Conservation (phyloP, 129 eudicot species). For the Chrysanthemum seticuspe region DNA sequence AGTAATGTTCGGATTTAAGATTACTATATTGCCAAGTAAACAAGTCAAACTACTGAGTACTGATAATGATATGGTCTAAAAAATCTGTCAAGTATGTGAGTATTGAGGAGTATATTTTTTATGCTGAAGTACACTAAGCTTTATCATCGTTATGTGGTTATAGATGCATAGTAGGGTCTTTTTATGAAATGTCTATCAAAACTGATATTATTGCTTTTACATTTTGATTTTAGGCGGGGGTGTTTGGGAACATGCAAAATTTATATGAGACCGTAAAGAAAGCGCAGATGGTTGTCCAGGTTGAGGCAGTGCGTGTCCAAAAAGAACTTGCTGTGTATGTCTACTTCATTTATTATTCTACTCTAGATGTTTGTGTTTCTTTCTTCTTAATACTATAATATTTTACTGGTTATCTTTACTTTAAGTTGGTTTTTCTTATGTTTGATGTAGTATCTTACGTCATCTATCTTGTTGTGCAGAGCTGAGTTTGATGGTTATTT, state of each 20-base stretch:
- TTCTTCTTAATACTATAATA: not conserved
- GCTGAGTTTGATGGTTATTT: constrained; percentile 97
- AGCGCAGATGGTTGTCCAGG: constrained; percentile 95
- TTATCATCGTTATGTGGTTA: not conserved
- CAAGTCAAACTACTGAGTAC: not conserved
- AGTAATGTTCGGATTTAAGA: not conserved
- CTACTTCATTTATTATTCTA: not conserved
- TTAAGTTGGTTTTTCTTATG: not conserved
- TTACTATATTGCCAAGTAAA: not conserved
- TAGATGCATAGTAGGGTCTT: constrained; percentile 9
- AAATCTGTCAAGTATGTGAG: no score
- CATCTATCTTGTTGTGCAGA: constrained; percentile 44
- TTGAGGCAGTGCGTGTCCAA: constrained; percentile 87
- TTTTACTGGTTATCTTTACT: not conserved
- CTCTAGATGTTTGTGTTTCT: constrained; percentile 5
- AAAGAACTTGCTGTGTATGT: constrained; percentile 86
- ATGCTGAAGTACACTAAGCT: not conserved
- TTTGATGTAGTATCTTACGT: not conserved
- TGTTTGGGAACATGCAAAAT: constrained; percentile 91
- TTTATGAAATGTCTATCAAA: constrained; percentile 9
- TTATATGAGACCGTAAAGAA: constrained; percentile 86
- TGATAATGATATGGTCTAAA: not conserved
- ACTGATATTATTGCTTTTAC: constrained; percentile 16
- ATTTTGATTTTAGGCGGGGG: constrained; percentile 57
- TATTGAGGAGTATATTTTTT: not conserved